Conservation (phyloP, 192 early-diverging fungal species). For the Phycomyces nitens region DNA sequence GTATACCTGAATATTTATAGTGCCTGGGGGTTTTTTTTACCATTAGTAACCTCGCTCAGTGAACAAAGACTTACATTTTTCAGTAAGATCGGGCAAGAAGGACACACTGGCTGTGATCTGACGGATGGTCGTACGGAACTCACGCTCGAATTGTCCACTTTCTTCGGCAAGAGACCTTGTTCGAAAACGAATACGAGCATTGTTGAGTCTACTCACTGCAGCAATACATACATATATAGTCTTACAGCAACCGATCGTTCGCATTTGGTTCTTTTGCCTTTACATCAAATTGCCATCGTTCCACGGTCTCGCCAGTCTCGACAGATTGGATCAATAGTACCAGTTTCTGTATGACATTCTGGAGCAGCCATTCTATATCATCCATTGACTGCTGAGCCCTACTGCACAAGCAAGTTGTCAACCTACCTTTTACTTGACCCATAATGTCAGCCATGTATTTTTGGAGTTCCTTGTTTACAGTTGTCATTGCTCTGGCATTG, state of each 20-base stretch:
- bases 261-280: conserved; percentile 49
- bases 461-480: conserved; percentile 67
- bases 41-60: no score
- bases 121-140: conserved; percentile 87
- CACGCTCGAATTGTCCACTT: conserved; percentile 32
- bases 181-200: background rate
- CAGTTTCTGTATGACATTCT: conserved; percentile 73
- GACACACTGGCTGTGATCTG: conserved; percentile 89
- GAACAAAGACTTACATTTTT: conserved; percentile 61
- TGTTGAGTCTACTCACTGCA: no score
- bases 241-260: no score
- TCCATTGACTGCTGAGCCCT: background rate
- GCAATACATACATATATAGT: no score
- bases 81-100: conserved; percentile 85
- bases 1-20: conserved; percentile 89
- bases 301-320: conserved; percentile 77
- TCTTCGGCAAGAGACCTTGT: background rate
- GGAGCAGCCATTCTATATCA: conserved; percentile 67
- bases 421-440: conserved; percentile 73
- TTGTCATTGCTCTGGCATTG: conserved; percentile 80
- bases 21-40: conserved; percentile 52
- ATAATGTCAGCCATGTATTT: conserved; percentile 75
- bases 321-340: conserved; percentile 85
- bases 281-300: conserved; percentile 95
- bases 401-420: background rate